Conservation (phyloP, 2,329 filamentous ascomycete species). For the Fusarium decemcellulare region DNA sequence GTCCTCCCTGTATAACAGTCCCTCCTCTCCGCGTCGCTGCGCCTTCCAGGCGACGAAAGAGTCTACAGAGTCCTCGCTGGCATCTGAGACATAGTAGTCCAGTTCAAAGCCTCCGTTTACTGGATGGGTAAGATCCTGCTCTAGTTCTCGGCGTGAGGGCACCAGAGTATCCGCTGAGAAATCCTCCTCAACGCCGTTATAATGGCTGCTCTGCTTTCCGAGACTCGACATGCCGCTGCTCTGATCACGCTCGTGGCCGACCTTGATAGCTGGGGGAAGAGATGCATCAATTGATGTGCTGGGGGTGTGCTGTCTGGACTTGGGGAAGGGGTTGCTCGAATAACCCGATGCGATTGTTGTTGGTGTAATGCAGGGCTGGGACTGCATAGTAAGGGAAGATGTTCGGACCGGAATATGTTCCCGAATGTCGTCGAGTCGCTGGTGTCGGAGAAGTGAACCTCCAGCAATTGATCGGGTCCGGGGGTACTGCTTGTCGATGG, state of each 20-base stretch:
- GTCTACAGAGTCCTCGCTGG: conserved; percentile 49
- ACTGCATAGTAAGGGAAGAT: conserved; percentile 54
- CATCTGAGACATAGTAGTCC: conserved; percentile 37
- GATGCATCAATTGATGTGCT: conserved; percentile 61
- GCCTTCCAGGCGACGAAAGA: conserved; percentile 42
- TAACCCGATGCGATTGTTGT: conserved; percentile 48
- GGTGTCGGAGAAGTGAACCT: conserved; percentile 19
- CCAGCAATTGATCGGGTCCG: conserved; percentile 43
- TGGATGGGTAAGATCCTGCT: conserved; percentile 19
- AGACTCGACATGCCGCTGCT: conserved; percentile 12
- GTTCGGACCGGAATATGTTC: conserved; percentile 54
- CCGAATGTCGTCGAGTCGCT: conserved; percentile 51
- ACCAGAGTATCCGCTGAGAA: conserved; percentile 33
- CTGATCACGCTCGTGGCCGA: conserved; percentile 38
- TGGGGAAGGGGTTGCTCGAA: conserved; percentile 57
- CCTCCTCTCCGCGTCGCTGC: conserved; percentile 38
- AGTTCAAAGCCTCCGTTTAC: neutral
- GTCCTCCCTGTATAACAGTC: conserved; percentile 46
- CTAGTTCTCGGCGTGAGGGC: conserved; percentile 18
- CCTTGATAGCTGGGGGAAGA: conserved; percentile 39
- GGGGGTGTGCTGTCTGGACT: conserved; percentile 61
- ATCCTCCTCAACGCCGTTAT: conserved; percentile 35
- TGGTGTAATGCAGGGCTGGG: conserved; percentile 55
- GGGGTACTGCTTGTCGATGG: conserved; percentile 33
- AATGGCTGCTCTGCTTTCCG: conserved; percentile 10